Base-by-base conservation (phyloP, 2,329 filamentous ascomycete species). In the Dactylellina parvicollis region DNA sequence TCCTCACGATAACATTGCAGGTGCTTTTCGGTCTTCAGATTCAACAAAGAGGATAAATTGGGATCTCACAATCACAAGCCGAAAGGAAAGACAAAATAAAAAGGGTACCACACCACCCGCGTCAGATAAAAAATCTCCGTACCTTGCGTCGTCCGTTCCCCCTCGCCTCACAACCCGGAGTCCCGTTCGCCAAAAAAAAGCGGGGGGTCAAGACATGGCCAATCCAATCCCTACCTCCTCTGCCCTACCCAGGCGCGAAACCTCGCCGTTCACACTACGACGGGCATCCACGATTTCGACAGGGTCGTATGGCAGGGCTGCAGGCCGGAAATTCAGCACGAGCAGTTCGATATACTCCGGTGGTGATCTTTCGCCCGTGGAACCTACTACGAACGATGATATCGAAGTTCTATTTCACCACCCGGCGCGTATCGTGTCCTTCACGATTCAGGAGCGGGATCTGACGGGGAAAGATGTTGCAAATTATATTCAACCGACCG, bases 381-480 rank as follows among this genome's bases (percentile, higher is more conserved):
- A 64, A n/a, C 67, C 50, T 1, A 28, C 69, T 12, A 49, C 59
- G 24, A 64, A 60, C 16, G 69, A 73, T 49, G 69, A 66, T 61
- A 46, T 66, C n/a, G 67, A 72, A 36, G 52, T 65, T 28, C 38
- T 72, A n/a, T 72, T 73, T 42, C 60, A 66, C 24, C 69, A 73
- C 50, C 60, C 69, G 50, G 46, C 69, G 54, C 60, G 60, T 9
- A 60, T 73, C 4, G 54, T 73, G n/a, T 65, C 69, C 14, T 73
- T 73, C 28, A 73, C 54, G 14, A 66, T 73, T 20, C 56, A 49
- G 8, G 69, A 73, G 16, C 34, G 56, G 12, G 62, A 66, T 28
- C 14, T 66, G 60, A 69, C 47, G 47, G 60, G 46, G n/a, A 64
- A 61, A 16, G 60, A 73, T 56, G 28, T 72, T 20, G 69, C 69